Evolutionary conservation across 768 basidiomycete species (phyloP).

Genomic region (Ramaria rubella): DNA sequence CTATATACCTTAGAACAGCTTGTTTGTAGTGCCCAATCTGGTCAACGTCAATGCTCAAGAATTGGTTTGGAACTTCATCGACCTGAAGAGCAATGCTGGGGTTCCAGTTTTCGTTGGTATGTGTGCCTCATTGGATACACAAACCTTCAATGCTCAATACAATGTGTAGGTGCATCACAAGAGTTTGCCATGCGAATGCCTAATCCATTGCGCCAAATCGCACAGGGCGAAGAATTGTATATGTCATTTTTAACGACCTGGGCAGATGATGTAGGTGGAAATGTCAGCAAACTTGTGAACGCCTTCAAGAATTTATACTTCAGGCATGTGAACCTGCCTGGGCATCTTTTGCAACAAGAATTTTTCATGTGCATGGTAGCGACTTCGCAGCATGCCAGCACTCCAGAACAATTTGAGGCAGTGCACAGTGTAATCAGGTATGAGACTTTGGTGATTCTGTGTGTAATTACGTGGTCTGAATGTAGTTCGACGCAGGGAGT

Average conservation of each 20-base stretch:
- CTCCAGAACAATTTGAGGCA: constrained; percentile 34
- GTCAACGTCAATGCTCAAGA: not conserved
- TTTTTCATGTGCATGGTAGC: not conserved
- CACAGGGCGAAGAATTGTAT: constrained; percentile 2
- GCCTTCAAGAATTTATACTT: constrained; percentile 8
- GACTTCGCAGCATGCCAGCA: constrained; percentile 31
- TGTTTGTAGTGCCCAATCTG: not conserved
- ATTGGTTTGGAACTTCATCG: not conserved
- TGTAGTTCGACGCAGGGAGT: constrained; percentile 5
- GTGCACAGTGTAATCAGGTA: constrained; percentile 30
- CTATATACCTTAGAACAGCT: not conserved
- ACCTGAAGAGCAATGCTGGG: not conserved
- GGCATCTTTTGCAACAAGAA: not conserved
- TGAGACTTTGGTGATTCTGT: not conserved
- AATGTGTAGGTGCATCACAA: not conserved
- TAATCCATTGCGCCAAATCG: not conserved
- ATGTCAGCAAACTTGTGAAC: constrained; percentile 12
- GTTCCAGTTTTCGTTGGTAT: not conserved
- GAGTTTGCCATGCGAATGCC: constrained; percentile 6
- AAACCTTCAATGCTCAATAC: not conserved
- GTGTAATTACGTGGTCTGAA: too few relatives aligned
- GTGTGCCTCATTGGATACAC: not conserved
- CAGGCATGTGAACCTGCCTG: constrained; percentile 9
- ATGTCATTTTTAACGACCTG: not conserved
- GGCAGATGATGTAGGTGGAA: constrained; percentile 13